Evolutionary conservation across 352 stramenopile species (phyloP).

Genomic region (Phytophthora nicotianae): DNA sequence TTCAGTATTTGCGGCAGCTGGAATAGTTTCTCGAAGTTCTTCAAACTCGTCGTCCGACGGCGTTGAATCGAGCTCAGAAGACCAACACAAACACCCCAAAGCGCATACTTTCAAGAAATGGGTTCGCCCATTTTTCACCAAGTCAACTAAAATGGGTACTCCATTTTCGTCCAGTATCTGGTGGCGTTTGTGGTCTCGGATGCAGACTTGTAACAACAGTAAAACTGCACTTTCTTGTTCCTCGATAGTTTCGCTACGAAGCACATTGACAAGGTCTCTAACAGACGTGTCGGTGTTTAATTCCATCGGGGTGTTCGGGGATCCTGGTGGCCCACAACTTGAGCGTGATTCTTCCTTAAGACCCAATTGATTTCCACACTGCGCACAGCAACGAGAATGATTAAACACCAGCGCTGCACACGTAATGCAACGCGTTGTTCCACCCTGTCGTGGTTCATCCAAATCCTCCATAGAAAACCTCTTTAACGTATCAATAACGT

Average conservation of each 20-base stretch:
- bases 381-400: not conserved
- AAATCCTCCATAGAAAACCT: not conserved
- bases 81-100: conserved; percentile 8
- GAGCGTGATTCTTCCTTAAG: not conserved
- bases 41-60: conserved; percentile 6
- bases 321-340: not conserved
- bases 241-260: not conserved
- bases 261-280: not conserved
- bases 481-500: conserved; percentile 1
- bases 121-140: conserved; percentile 2
- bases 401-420: not conserved
- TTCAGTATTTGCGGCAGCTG: not conserved
- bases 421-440: not conserved
- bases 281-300: conserved; percentile 2
- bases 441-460: not conserved
- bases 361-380: not conserved
- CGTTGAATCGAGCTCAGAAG: not conserved
- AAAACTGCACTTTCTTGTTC: conserved; percentile 9
- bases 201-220: conserved; percentile 2
- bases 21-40: conserved; percentile 6
- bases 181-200: not conserved
- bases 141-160: not conserved
- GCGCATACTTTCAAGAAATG: conserved; percentile 9
- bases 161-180: conserved; percentile 2
- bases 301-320: not conserved